A percentile compares a stretch with the other conserved stretches of the same genome.
Conservation (phyloP, 306 rosid genomes). For the Rubus idaeus region DNA sequence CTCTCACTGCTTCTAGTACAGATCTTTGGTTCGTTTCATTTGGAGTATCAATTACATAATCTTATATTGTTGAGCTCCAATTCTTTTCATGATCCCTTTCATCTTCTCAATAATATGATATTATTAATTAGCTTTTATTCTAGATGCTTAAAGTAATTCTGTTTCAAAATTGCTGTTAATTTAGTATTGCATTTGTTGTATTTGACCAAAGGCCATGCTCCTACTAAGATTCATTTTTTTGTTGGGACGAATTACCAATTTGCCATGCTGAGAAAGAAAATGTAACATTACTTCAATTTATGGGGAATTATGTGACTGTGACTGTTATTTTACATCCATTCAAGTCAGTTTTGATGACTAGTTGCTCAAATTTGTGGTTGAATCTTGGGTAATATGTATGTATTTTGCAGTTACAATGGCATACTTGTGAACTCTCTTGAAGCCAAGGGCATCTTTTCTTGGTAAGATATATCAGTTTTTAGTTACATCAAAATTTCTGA, state of each 20-base stretch:
- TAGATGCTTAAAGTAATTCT: not conserved
- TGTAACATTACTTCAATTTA: not conserved
- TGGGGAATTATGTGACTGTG: constrained; percentile 1
- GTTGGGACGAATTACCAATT: not conserved
- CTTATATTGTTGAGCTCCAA: not conserved
- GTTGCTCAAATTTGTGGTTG: constrained; percentile 20
- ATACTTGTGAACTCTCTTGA: constrained; percentile 74
- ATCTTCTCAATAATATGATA: not conserved
- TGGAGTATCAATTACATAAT: not conserved
- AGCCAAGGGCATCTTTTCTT: constrained; percentile 74
- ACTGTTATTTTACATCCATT: not conserved
- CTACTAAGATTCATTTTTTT: not conserved
- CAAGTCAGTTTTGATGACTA: not conserved
- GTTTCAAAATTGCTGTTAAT: not conserved
- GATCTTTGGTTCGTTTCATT: not conserved
- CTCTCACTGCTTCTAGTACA: not conserved
- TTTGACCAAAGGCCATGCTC: not conserved
- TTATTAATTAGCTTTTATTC: not conserved
- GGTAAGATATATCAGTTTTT: constrained; percentile 49
- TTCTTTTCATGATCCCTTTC: not conserved
- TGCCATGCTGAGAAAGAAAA: not conserved
- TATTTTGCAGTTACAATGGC: constrained; percentile 79
- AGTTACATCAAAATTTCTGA: constrained; percentile 17
- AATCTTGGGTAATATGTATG: constrained; percentile 24
- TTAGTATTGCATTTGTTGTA: not conserved